phyloP scores from a whole-genome alignment of 2,329 filamentous ascomycete genomes.

The Didymella sp. region DNA sequence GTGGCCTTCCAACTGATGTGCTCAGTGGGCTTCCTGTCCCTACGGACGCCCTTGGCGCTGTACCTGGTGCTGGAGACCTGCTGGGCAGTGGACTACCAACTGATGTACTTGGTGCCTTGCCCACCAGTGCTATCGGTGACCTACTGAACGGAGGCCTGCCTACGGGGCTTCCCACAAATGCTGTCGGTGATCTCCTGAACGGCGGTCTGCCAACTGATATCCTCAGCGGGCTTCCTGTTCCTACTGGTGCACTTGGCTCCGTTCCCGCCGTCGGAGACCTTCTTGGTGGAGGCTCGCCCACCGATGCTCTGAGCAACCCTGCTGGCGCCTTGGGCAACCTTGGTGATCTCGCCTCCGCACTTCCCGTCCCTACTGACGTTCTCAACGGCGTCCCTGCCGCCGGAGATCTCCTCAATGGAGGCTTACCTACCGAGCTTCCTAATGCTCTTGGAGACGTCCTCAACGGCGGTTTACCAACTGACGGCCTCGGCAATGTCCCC shows the following conservation, averaged over 20 bases:
- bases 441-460: conserved; percentile 2
- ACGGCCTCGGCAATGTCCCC: not conserved
- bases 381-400: not conserved
- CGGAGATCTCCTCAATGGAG: not conserved
- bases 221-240: no score
- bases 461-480: not conserved
- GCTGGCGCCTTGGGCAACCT: not conserved
- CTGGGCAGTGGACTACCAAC: not conserved
- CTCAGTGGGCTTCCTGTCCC: no score
- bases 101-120: not conserved
- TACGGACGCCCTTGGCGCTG: no score
- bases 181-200: not conserved
- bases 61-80: not conserved
- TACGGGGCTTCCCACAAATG: not conserved
- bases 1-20: not conserved
- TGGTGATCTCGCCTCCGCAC: not conserved
- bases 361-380: not conserved
- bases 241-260: no score
- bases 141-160: not conserved
- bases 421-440: not conserved
- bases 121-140: not conserved
- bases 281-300: not conserved
- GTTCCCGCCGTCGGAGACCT: no score
- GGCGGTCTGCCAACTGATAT: no score
- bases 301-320: not conserved